These are phyloP conservation scores for Anacardium occidentale DNA, from an alignment of 345 rosid species.

Conservation along the genomic window DNA sequence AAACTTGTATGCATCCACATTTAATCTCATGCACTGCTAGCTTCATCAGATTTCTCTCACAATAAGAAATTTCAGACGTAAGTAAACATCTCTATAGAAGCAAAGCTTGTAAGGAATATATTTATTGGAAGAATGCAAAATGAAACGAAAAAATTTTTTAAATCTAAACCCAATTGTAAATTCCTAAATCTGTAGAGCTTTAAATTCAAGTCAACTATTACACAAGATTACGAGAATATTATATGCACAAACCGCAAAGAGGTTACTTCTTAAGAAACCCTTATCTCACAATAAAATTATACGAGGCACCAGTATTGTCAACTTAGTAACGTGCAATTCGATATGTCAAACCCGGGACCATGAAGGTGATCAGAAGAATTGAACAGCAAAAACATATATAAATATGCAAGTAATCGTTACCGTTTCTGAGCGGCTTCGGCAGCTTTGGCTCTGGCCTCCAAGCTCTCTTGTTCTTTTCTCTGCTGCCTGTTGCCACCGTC, in stretches of 20 bases:
- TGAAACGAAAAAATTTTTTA: not conserved
- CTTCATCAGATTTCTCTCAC: not conserved
- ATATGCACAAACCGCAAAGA: not conserved
- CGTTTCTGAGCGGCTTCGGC: constrained; percentile 97
- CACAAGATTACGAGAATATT: not conserved
- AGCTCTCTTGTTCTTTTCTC: constrained; percentile 64
- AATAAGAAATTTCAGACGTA: not conserved
- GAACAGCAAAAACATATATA: not conserved
- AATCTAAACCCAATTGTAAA: not conserved
- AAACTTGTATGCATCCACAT: not conserved
- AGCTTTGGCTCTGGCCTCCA: constrained; percentile 92
- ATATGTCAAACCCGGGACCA: constrained; percentile 2
- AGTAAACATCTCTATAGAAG: not conserved
- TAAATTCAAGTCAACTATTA: not conserved
- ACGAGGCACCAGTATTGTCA: not conserved
- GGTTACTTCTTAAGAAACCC: not conserved
- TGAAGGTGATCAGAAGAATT: not conserved
- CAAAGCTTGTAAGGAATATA: not conserved
- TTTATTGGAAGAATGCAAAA: not conserved
- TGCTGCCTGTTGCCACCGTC: constrained; percentile 53
- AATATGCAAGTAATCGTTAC: constrained; percentile 26
- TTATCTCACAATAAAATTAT: not conserved
- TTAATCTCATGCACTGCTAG: not conserved
- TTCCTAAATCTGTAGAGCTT: not conserved
- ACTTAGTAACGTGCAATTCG: not conserved